These are phyloP conservation scores for Begonia loranthoides DNA, from an alignment of 306 rosid species.

Conservation along the genomic window DNA sequence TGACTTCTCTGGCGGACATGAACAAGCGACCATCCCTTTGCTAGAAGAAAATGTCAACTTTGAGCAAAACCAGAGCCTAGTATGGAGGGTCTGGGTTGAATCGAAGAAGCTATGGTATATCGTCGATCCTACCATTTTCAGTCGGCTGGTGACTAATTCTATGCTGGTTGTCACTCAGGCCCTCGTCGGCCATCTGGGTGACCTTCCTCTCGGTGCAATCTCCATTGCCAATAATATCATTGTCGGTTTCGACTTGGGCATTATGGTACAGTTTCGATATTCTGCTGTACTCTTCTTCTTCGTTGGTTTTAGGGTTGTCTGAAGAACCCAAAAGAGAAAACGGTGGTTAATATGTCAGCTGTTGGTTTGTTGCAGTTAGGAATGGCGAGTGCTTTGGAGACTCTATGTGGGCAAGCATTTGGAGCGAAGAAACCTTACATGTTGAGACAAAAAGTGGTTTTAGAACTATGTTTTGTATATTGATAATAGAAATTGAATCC, in stretches of 20 bases:
- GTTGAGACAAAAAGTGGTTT: no score
- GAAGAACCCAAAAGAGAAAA: no score
- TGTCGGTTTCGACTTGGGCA: slow-evolving; percentile 53
- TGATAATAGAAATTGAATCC: no score
- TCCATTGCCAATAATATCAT: slow-evolving; percentile 45
- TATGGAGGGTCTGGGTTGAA: slow-evolving; percentile 28
- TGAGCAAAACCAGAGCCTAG: background rate
- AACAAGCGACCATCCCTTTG: slow-evolving; percentile 28
- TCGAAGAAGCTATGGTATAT: slow-evolving; percentile 74
- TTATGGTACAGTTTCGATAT: slow-evolving; percentile 28
- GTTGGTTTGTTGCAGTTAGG: slow-evolving; percentile 33
- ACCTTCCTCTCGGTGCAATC: slow-evolving; percentile 56
- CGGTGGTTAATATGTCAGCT: background rate
- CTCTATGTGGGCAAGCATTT: slow-evolving; percentile 76
- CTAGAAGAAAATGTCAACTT: slow-evolving; percentile 5
- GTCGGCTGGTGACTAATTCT: slow-evolving; percentile 36
- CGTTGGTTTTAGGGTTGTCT: no score
- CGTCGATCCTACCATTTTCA: slow-evolving; percentile 57
- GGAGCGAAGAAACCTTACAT: slow-evolving; percentile 67
- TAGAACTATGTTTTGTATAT: no score
- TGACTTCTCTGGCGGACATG: background rate
- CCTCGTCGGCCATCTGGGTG: slow-evolving; percentile 70
- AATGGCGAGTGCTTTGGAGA: slow-evolving; percentile 81
- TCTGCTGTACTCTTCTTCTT: background rate
- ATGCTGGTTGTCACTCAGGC: slow-evolving; percentile 62